Evolutionary conservation across 805 yeast species (phyloP).

Genomic region (Brettanomyces bruxellensis): DNA sequence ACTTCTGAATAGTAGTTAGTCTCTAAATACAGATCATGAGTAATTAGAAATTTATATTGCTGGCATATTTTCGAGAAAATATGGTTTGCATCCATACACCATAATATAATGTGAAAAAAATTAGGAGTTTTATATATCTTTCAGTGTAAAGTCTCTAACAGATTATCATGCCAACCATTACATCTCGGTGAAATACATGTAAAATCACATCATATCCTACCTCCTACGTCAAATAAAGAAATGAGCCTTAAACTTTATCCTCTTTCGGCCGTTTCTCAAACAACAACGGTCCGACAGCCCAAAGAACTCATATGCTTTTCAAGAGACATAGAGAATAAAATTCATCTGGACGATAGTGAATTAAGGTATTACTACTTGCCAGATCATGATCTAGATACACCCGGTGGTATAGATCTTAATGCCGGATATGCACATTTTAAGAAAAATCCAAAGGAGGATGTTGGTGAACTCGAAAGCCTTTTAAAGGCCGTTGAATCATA

Average conservation of each 20-base stretch:
- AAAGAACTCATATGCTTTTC: constrained; percentile 68
- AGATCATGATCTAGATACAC: constrained; percentile 48
- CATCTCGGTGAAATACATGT: no score
- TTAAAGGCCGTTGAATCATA: constrained; percentile 43
- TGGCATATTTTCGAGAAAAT: no score
- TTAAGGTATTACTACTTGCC: constrained; percentile 77
- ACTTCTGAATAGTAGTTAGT: no score
- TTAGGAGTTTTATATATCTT: no score
- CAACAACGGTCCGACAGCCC: constrained; percentile 76
- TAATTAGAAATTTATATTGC: no score
- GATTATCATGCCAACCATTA: no score
- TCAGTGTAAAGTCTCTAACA: no score
- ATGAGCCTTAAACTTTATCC: constrained; percentile 2
- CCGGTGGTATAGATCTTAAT: constrained; percentile 49
- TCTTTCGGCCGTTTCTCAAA: constrained; percentile 28
- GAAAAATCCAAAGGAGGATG: constrained; percentile 45
- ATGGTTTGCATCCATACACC: no score
- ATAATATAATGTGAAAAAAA: no score
- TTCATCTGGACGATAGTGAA: constrained; percentile 41
- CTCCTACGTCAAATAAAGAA: background rate
- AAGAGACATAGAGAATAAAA: constrained; percentile 40
- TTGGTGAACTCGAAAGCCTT: constrained; percentile 48
- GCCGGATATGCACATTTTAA: constrained; percentile 56
- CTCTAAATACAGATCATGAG: no score
- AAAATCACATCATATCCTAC: no score